Evolutionary conservation across 2,329 filamentous ascomycete genomes (phyloP).

Genomic region (Fusarium verticillioides): DNA sequence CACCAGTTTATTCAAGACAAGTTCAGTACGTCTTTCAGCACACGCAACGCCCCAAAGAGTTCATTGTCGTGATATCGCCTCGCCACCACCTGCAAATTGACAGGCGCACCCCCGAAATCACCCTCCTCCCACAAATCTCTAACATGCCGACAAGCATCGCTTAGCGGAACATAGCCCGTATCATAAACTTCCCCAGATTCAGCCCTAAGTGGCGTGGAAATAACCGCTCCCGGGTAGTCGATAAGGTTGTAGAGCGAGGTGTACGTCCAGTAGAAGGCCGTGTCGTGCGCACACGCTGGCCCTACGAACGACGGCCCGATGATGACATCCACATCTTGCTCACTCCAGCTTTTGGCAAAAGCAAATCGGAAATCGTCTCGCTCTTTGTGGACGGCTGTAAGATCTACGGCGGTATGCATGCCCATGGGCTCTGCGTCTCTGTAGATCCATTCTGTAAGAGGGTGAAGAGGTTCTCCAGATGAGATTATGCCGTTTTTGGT

Average conservation of each 20-base stretch:
- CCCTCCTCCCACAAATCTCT: conserved; percentile 48
- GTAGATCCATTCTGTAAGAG: conserved; percentile 56
- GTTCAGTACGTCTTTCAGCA: conserved; percentile 28
- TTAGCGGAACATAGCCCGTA: conserved; percentile 39
- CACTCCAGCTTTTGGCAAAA: conserved; percentile 50
- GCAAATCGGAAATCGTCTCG: conserved; percentile 48
- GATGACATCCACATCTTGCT: conserved; percentile 52
- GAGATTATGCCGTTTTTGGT: conserved; percentile 46
- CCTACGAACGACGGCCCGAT: conserved; percentile 52
- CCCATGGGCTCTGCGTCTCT: conserved; percentile 42
- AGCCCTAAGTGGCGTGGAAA: conserved; percentile 43
- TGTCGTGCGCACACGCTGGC: conserved; percentile 52
- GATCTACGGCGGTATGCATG: conserved; percentile 32
- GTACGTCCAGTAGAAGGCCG: conserved; percentile 52
- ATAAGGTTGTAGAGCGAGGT: conserved; percentile 53
- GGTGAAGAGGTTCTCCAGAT: conserved; percentile 57
- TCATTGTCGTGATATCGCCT: conserved; percentile 50
- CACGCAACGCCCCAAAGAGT: conserved; percentile 46
- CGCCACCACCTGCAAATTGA: conserved; percentile 50
- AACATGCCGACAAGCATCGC: conserved; percentile 46
- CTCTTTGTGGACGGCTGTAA: conserved; percentile 21
- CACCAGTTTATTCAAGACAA: not conserved
- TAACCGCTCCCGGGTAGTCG: conserved; percentile 50
- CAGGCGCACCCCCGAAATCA: conserved; percentile 49
- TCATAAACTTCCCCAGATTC: conserved; percentile 45